These are phyloP conservation scores for Neckera pumila DNA, from an alignment of 225 moss, liverwort and hornwort species.

Conservation along the genomic window DNA sequence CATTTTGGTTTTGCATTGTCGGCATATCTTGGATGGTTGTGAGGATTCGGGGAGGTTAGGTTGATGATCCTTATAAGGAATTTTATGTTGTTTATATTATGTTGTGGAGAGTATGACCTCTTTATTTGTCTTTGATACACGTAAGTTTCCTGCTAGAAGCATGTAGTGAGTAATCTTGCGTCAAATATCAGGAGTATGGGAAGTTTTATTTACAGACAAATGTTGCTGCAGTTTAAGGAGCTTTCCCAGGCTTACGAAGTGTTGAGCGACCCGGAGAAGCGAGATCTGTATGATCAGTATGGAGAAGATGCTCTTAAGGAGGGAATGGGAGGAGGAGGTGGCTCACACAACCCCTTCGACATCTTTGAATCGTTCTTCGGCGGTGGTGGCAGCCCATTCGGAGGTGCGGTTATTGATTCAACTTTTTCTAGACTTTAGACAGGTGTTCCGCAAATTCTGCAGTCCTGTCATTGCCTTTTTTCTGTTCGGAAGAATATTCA, in stretches of 20 bases:
- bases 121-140: neutral
- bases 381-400: conserved; percentile 9
- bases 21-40: neutral
- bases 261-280: conserved; percentile 45
- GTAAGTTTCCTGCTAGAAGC: neutral
- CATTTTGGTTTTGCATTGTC: neutral
- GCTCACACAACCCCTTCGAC: conserved; percentile 48
- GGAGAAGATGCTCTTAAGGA: conserved; percentile 56
- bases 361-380: conserved; percentile 60
- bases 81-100: neutral
- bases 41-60: neutral
- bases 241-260: conserved; percentile 55
- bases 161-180: neutral
- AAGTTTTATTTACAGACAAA: neutral
- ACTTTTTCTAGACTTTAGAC: neutral
- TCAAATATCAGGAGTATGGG: neutral
- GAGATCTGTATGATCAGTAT: conserved; percentile 49
- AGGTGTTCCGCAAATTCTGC: neutral
- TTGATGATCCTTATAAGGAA: neutral
- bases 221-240: conserved; percentile 40
- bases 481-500: neutral
- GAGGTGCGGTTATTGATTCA: neutral
- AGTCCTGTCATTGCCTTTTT: neutral
- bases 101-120: neutral
- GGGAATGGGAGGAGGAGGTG: conserved; percentile 63